Evolutionary conservation across 2,329 filamentous ascomycete species (phyloP), one percentile per base, ranked within the genome.

Genomic region (Claviceps sp.): DNA sequence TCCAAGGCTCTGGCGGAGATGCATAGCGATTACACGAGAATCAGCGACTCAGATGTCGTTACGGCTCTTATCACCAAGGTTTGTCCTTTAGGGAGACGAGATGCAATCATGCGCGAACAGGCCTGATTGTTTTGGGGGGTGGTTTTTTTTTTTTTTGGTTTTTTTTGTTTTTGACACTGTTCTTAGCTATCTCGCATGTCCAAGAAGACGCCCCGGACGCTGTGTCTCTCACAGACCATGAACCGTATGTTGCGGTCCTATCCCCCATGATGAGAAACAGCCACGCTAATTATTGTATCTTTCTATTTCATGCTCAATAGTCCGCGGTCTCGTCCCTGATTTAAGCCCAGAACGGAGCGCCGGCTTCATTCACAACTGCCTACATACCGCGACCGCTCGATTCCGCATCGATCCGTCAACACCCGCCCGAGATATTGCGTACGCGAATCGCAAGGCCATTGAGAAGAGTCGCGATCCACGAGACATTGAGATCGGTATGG

Each of bases 1-100:
- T 45, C 47, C 6, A 39, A 36, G 16, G 8, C 22, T 2, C 39
- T 52, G 20, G 20, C 38, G n/a, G 51, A 45, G 16, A 13, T 46
- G 26, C 37, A 52, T 23, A 22, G 5, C 40, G 51, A 52, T 22
- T 50, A 40, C 17, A 20, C 46, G 3, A 50, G 34, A n/a, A 17
- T 52, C 47, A 52, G 51, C 37, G 51, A 52, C 29, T 47, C 47
- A 39, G 55, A 57, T 42, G 48, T 53, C 13, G 23, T 57, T 39
- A 47, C 47, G 11, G 55, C 51, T 6, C 40, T 55, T 22, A 4
- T 53, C 3, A 17, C 39, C 42, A 57, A 57, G 50, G 55, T 57
- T 39, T 13, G 37, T 39, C 11, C 16, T 3, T 14, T 9, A 1
- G 7, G 4, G 16, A 3, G 20, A 6, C 3, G 42, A 14, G 20